These are phyloP conservation scores for Calonectria pauciramosa DNA, from an alignment of 2,329 filamentous ascomycete genomes.

Conservation along the genomic window DNA sequence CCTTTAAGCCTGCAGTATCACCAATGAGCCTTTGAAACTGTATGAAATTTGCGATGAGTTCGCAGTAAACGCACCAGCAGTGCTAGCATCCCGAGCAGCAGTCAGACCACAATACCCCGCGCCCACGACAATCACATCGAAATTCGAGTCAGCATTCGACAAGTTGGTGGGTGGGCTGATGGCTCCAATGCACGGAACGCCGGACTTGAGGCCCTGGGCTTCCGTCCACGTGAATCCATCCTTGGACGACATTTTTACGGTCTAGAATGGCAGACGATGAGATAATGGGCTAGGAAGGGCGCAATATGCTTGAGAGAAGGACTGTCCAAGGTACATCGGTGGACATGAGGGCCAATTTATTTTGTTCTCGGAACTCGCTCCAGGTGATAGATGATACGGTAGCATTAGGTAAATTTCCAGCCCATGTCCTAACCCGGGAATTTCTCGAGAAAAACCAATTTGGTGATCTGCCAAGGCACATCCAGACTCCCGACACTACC, in stretches of 20 bases:
- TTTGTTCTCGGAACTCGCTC: background rate
- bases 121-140: constrained; percentile 49
- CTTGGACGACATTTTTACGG: constrained; percentile 42
- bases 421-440: constrained; percentile 7
- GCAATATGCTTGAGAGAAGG: background rate
- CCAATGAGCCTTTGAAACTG: background rate
- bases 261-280: background rate
- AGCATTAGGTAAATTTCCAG: background rate
- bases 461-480: background rate
- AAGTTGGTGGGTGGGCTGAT: constrained; percentile 46
- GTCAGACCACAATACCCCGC: constrained; percentile 50
- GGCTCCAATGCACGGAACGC: constrained; percentile 48
- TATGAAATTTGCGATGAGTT: background rate
- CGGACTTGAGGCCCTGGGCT: constrained; percentile 45
- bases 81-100: constrained; percentile 44
- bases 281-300: background rate
- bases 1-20: constrained; percentile 46
- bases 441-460: constrained; percentile 19
- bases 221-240: constrained; percentile 51
- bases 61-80: constrained; percentile 41
- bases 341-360: background rate
- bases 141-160: constrained; percentile 26
- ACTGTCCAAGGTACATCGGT: background rate
- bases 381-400: background rate
- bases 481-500: background rate